Evolutionary conservation across 148 eudicot genomes (phyloP), one percentile per base, ranked within the genome.

Genomic region (Nyssa sinensis): DNA sequence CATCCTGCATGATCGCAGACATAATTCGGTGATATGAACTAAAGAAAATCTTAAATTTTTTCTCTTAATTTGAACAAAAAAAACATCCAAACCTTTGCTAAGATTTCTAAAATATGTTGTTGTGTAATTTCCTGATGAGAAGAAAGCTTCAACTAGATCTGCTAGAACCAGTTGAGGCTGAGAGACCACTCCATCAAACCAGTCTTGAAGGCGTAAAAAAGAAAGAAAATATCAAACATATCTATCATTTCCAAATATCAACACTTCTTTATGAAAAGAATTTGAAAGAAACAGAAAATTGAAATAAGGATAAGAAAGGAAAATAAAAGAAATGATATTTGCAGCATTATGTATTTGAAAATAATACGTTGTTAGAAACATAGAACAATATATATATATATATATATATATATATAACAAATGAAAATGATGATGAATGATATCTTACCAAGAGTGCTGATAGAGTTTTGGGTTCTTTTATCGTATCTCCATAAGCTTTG

Each of bases 401-500:
- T 61, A 19, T 61, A 21, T 23, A 12, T n/a, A 21, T 7, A 10
- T 17, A 4, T 4, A 11, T 29, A 21, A 69, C 0, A 3, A 10
- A 51, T 29, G 28, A n/a, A 69, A 51, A 10, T 9, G 4, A 17
- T 29, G 19, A 32, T 10, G 23, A 63, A 25, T 37, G 27, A 70
- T 11, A 14, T 57, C 85, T 86, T 79, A 95, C 99, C 99, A 24
- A 91, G 92, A 75, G 84, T 24, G 21, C 21, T 70, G 28, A 81
- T 69, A 31, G 84, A 79, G 71, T 84, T 86, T 55, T 79, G 85
- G 27, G 89, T 66, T 66, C 86, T 80, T 78, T 95, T 95, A 72
- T 95, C 97, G 69, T 88, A 91, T 87, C 99, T 89, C 99, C 99
- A 95, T 34, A 95, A 60, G 82, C 89, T 90, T 79, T 90, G 82